Percentiles rank a stretch among this genome's conserved stretches.
phyloP scores from a whole-genome alignment of 2,329 filamentous ascomycete genomes.

The Hypoxylon rubiginosum region DNA sequence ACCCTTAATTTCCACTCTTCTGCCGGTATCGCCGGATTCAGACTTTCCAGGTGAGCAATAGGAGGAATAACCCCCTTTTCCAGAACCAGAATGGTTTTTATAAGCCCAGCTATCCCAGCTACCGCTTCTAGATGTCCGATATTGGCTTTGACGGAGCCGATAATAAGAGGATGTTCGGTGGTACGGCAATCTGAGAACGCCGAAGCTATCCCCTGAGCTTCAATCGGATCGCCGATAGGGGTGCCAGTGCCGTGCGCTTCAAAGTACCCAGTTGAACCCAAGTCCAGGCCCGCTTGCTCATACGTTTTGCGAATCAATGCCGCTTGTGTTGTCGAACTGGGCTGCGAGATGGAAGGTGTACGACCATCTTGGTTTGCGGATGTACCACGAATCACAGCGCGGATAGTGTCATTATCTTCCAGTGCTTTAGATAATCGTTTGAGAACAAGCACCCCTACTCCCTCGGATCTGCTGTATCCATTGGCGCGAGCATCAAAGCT shows the following conservation, averaged over 20 bases:
- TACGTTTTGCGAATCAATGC: not conserved
- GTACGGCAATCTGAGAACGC: not conserved
- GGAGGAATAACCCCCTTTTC: not conserved
- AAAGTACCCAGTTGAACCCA: not conserved
- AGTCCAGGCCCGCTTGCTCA: not conserved
- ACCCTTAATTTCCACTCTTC: no score
- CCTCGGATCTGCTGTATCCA: conserved; percentile 66
- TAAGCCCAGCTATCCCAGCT: not conserved
- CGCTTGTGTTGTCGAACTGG: not conserved
- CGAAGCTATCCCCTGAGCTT: not conserved
- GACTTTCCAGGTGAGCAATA: not conserved
- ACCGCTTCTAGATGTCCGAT: not conserved
- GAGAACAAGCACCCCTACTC: conserved; percentile 58
- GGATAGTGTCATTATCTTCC: conserved; percentile 47
- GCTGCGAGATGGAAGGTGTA: not conserved
- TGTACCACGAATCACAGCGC: conserved; percentile 53
- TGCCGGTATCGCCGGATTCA: not conserved
- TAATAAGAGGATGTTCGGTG: not conserved
- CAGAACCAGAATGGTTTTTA: not conserved
- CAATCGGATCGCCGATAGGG: conserved; percentile 36
- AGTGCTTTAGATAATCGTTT: conserved; percentile 59
- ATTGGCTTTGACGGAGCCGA: not conserved
- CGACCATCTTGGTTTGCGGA: conserved; percentile 28
- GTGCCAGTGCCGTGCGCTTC: conserved; percentile 39
- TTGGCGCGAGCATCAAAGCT: conserved; percentile 58